phyloP scores from a whole-genome alignment of 495 filamentous ascomycete genomes.

The Elasticomyces elasticus region DNA sequence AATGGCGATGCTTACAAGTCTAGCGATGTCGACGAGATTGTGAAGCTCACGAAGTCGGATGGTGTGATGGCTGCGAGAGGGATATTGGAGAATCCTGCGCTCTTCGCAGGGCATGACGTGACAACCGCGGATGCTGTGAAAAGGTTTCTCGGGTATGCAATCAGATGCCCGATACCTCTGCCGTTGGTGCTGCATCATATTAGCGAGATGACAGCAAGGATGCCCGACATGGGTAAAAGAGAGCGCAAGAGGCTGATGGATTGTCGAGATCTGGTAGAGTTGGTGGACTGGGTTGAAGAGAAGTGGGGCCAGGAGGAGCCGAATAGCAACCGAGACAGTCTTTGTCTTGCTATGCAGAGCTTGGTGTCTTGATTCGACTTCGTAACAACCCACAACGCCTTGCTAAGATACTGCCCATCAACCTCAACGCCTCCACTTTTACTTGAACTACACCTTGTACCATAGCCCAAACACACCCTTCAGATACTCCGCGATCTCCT shows the following conservation, averaged over 20 bases:
- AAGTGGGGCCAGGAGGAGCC: slow-evolving; percentile 6
- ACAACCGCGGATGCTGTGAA: slow-evolving; percentile 54
- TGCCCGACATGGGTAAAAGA: slow-evolving; percentile 35
- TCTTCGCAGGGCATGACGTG: slow-evolving; percentile 45
- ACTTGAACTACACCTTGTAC: slow-evolving; percentile 46
- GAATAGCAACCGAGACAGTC: background rate
- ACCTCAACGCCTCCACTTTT: background rate
- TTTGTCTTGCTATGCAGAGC: too few relatives aligned
- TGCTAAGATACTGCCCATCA: background rate
- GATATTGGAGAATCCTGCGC: slow-evolving; percentile 50
- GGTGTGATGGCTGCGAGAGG: slow-evolving; percentile 55
- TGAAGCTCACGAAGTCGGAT: slow-evolving; percentile 26
- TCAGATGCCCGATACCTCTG: slow-evolving; percentile 45
- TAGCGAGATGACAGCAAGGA: slow-evolving; percentile 45
- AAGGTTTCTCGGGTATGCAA: slow-evolving; percentile 43
- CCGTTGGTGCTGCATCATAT: slow-evolving; percentile 54
- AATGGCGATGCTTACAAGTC: slow-evolving; percentile 55
- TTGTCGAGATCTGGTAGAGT: slow-evolving; percentile 43
- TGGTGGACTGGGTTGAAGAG: slow-evolving; percentile 52
- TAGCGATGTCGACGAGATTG: slow-evolving; percentile 28
- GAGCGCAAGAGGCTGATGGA: slow-evolving; percentile 43
- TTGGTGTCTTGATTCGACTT: background rate
- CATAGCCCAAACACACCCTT: slow-evolving; percentile 94
- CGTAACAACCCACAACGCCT: background rate
- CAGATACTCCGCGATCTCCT: slow-evolving; percentile 96